These are phyloP conservation scores for Alternaria dauci DNA, from an alignment of 2,329 filamentous ascomycete genomes.

Conservation along the genomic window DNA sequence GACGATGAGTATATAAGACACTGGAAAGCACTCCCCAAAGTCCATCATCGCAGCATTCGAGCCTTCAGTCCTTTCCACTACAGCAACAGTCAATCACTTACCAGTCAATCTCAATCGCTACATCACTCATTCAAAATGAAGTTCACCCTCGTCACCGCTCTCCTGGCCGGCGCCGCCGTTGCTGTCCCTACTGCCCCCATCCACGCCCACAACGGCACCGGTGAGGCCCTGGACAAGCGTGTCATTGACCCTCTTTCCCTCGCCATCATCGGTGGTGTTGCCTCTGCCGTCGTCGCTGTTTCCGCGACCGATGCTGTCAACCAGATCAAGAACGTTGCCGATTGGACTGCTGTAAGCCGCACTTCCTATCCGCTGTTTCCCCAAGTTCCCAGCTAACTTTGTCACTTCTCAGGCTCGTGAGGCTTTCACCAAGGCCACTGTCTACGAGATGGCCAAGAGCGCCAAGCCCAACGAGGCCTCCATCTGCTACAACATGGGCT, in stretches of 20 bases:
- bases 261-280: not conserved
- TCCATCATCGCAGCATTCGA: not conserved
- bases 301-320: not conserved
- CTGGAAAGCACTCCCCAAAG: not conserved
- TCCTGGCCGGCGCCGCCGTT: not conserved
- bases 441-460: not conserved
- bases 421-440: not conserved
- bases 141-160: not conserved
- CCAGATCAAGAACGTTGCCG: not conserved
- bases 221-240: not conserved
- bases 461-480: not conserved
- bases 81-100: not conserved
- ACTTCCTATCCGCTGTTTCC: not conserved
- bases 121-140: slow-evolving; percentile 2
- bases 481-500: slow-evolving; percentile 5
- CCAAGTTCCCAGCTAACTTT: not conserved
- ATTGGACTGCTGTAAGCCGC: not conserved
- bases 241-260: not conserved
- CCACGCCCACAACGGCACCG: not conserved
- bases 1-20: not conserved
- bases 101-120: not conserved
- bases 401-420: not conserved
- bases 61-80: not conserved
- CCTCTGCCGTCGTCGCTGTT: not conserved
- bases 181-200: slow-evolving; percentile 1